These are phyloP conservation scores for Populus trichocarpa DNA, from an alignment of 441 rosid genomes.

Conservation along the genomic window DNA sequence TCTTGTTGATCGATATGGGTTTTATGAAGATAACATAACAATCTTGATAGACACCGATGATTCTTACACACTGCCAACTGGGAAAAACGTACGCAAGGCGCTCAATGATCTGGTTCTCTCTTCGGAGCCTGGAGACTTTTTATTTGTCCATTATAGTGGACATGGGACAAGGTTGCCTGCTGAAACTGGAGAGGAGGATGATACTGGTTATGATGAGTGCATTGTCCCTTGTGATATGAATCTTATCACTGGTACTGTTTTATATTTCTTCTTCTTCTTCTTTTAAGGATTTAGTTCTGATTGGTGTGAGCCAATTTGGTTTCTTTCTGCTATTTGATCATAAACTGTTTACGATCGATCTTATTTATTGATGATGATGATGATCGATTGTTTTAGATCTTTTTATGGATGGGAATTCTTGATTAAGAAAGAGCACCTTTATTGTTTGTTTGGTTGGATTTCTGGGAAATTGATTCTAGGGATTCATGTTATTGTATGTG, in stretches of 20 bases:
- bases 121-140: conserved; percentile 53
- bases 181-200: conserved; percentile 96
- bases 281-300: not conserved
- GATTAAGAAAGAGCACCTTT: not conserved
- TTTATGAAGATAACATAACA: conserved; percentile 58
- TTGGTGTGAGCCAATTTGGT: not conserved
- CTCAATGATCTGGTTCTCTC: conserved; percentile 52
- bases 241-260: conserved; percentile 60
- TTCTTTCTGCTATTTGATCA: not conserved
- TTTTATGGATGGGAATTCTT: not conserved
- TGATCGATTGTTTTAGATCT: not conserved
- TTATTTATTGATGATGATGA: not conserved
- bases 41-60: conserved; percentile 74
- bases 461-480: not conserved
- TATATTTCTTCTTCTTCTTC: not conserved
- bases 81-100: conserved; percentile 67
- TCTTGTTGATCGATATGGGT: conserved; percentile 68
- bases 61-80: conserved; percentile 60
- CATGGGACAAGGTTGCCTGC: conserved; percentile 95
- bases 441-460: not conserved
- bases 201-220: conserved; percentile 86
- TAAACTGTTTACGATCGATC: not conserved
- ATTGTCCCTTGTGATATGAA: conserved; percentile 89
- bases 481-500: not conserved
- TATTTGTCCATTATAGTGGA: conserved; percentile 91